These are phyloP conservation scores for Capsicum rhomboideum DNA, from an alignment of 257 asterid species.

Conservation along the genomic window DNA sequence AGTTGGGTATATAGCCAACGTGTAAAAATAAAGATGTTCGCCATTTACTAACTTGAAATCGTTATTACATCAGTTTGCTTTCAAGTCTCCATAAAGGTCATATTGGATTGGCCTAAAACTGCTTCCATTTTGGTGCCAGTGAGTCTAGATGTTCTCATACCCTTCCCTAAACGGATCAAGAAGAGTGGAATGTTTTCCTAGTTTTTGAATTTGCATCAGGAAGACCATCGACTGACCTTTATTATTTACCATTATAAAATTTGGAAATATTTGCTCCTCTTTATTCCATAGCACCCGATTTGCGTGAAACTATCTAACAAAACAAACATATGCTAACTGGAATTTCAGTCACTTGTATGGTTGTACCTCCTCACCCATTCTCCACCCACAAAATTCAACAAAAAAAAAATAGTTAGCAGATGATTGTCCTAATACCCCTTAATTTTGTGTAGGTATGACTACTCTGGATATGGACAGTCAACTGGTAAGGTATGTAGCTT, in stretches of 20 bases:
- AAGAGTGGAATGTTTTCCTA: neutral
- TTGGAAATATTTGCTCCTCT: neutral
- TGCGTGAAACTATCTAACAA: neutral
- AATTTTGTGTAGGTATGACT: conserved; percentile 64
- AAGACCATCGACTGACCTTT: neutral
- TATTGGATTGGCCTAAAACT: neutral
- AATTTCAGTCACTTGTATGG: neutral
- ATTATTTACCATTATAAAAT: too few species aligned
- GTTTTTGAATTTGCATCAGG: neutral
- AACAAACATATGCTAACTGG: neutral
- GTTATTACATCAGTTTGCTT: neutral
- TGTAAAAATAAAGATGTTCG: neutral
- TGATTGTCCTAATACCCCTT: conserved; percentile 12
- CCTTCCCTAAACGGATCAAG: neutral
- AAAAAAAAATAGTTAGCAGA: neutral
- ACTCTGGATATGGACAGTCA: conserved; percentile 94
- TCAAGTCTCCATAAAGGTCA: neutral
- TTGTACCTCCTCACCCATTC: neutral
- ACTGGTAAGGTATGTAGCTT: conserved; percentile 67
- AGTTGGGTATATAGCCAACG: neutral
- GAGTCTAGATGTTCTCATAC: neutral
- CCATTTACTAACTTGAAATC: neutral
- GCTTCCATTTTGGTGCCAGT: neutral
- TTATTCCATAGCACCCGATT: neutral
- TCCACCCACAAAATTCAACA: neutral